Evolutionary conservation across 2,329 filamentous ascomycete species (phyloP).

Genomic region (Leptographium radiaticola): DNA sequence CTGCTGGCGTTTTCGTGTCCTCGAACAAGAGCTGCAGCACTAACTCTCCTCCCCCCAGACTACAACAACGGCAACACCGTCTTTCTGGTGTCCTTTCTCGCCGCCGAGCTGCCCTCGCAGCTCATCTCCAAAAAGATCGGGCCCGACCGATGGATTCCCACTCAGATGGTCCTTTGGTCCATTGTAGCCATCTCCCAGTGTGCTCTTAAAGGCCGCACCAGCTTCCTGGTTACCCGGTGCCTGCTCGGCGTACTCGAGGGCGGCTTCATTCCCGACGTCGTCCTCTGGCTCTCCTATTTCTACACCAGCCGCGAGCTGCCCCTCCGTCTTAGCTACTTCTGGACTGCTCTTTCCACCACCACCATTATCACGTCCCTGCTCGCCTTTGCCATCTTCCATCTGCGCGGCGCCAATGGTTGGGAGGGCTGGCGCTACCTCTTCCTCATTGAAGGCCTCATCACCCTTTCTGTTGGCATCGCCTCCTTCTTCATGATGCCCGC

Average conservation of each 20-base stretch:
- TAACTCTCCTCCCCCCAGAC: conserved; percentile 10
- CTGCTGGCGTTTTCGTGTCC: neutral
- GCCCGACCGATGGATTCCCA: conserved; percentile 21
- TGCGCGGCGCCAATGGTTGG: conserved; percentile 24
- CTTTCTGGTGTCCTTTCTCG: conserved; percentile 35
- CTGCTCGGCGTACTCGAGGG: conserved; percentile 12
- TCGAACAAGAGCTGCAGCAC: neutral
- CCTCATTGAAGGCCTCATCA: conserved; percentile 40
- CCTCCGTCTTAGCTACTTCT: conserved; percentile 20
- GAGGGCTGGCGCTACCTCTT: conserved; percentile 36
- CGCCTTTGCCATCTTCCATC: conserved; percentile 22
- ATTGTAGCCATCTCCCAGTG: conserved; percentile 18
- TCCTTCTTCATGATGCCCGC: conserved; percentile 42
- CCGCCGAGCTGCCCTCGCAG: conserved; percentile 45
- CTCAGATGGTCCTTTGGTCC: conserved; percentile 20
- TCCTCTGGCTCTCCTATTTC: conserved; percentile 21
- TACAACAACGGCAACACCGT: conserved; percentile 39
- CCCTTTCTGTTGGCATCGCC: conserved; percentile 33
- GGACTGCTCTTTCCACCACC: conserved; percentile 15
- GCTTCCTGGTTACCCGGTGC: conserved; percentile 12
- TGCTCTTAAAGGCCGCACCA: conserved; percentile 10
- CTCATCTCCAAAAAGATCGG: conserved; percentile 40
- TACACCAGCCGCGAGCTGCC: conserved; percentile 19
- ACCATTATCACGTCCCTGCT: conserved; percentile 21
- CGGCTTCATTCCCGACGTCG: conserved; percentile 8